Evolutionary conservation across 2,329 filamentous ascomycete species (phyloP).

Genomic region (Scytalidium sp.): DNA sequence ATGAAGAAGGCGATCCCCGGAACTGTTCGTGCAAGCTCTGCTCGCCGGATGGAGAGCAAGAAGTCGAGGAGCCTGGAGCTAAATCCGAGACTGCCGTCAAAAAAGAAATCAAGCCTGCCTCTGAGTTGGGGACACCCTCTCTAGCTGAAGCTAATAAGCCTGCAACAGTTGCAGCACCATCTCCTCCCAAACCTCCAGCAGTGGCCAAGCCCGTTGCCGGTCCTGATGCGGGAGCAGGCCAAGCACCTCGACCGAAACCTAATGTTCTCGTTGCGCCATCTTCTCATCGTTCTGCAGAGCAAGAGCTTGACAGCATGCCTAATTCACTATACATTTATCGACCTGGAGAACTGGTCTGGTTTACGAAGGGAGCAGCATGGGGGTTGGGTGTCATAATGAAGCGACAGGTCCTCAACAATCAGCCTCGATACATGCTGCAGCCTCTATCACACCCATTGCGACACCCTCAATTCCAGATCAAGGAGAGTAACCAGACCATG

Average conservation of each 20-base stretch:
- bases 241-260: background rate
- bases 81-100: constrained; percentile 4
- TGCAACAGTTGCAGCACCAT: constrained; percentile 3
- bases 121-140: background rate
- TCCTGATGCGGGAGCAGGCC: background rate
- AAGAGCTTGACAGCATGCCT: constrained; percentile 44
- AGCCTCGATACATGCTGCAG: constrained; percentile 41
- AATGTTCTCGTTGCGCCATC: constrained; percentile 3
- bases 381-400: constrained; percentile 48
- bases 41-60: constrained; percentile 43
- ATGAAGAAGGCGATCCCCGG: constrained; percentile 44
- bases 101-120: constrained; percentile 10
- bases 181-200: background rate
- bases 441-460: constrained; percentile 44
- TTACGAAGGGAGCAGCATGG: constrained; percentile 48
- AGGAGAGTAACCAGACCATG: constrained; percentile 39
- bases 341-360: constrained; percentile 55
- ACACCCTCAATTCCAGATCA: constrained; percentile 35
- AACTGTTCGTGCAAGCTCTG: constrained; percentile 58
- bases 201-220: no score
- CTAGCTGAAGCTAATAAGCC: background rate
- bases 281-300: constrained; percentile 34
- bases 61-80: constrained; percentile 32
- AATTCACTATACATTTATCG: constrained; percentile 45
- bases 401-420: constrained; percentile 35